Conservation (phyloP, 106 monocot genomes). For the Acanthochlamys bracteata region DNA sequence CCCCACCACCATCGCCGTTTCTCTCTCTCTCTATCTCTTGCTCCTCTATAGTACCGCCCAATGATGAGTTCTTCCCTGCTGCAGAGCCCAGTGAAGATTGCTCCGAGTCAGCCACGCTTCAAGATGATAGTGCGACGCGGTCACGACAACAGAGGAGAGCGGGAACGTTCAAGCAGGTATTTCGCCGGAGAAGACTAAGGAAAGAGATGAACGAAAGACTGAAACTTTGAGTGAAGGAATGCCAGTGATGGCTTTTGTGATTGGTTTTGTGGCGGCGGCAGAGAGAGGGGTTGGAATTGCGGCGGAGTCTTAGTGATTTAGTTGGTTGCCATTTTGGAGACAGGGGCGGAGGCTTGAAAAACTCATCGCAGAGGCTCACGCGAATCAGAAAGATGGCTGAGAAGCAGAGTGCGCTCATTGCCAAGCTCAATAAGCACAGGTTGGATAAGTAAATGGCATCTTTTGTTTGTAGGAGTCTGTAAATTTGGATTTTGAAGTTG, state of each 20-base stretch:
- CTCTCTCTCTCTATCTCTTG: neutral
- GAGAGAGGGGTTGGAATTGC: slow-evolving; percentile 37
- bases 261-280: slow-evolving; percentile 29
- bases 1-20: slow-evolving; percentile 1
- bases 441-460: slow-evolving; percentile 4
- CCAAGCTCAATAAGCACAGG: slow-evolving; percentile 91
- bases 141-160: neutral
- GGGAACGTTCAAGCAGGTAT: neutral
- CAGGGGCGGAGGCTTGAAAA: slow-evolving; percentile 59
- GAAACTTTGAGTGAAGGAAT: neutral
- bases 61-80: slow-evolving; percentile 3
- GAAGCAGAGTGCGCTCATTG: slow-evolving; percentile 69
- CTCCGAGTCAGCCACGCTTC: neutral
- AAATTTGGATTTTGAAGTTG: no score
- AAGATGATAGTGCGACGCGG: slow-evolving; percentile 2
- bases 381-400: slow-evolving; percentile 60
- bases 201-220: slow-evolving; percentile 4
- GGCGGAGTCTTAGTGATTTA: slow-evolving; percentile 40
- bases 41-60: slow-evolving; percentile 14
- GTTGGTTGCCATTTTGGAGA: slow-evolving; percentile 78
- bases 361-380: slow-evolving; percentile 84
- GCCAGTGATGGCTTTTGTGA: slow-evolving; percentile 25
- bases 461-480: neutral
- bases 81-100: neutral
- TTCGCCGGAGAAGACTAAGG: slow-evolving; percentile 4